Percentiles rank a stretch among this genome's conserved stretches.
These are phyloP conservation scores for Lentinula edodes DNA, from an alignment of 768 basidiomycete genomes.

Conservation along the genomic window DNA sequence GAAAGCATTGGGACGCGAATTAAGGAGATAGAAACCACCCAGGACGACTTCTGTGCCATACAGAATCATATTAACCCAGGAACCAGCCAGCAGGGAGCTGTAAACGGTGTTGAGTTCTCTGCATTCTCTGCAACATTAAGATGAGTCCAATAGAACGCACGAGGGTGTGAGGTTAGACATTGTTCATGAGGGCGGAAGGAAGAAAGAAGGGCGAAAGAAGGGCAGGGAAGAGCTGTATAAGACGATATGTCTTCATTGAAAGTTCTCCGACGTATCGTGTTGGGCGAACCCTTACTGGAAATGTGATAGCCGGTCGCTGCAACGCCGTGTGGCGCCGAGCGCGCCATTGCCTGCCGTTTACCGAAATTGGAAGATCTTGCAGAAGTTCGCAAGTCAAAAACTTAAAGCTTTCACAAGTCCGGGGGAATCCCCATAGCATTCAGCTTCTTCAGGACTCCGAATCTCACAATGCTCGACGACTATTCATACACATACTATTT, in stretches of 20 bases:
- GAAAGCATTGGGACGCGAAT: background rate
- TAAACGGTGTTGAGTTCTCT: background rate
- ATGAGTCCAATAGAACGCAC: background rate
- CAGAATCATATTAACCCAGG: slow-evolving; percentile 6
- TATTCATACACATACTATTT: too few species aligned
- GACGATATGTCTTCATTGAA: background rate
- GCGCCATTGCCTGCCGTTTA: background rate
- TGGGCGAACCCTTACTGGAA: background rate
- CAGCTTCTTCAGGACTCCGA: too few species aligned
- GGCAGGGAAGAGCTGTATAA: background rate
- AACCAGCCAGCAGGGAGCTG: background rate
- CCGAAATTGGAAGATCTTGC: background rate
- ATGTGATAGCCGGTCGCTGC: background rate
- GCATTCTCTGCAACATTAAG: background rate
- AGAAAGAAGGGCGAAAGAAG: background rate
- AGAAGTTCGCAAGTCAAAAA: too few species aligned
- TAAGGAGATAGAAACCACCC: background rate
- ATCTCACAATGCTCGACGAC: too few species aligned
- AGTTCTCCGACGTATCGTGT: background rate
- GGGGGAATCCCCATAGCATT: too few species aligned
- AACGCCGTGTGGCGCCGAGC: background rate
- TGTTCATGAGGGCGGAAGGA: background rate
- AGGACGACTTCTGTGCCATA: slow-evolving; percentile 1
- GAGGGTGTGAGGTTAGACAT: background rate
- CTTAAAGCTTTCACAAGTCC: too few species aligned